phyloP scores from a whole-genome alignment of 495 filamentous ascomycete genomes.

The Neurospora sp. region DNA sequence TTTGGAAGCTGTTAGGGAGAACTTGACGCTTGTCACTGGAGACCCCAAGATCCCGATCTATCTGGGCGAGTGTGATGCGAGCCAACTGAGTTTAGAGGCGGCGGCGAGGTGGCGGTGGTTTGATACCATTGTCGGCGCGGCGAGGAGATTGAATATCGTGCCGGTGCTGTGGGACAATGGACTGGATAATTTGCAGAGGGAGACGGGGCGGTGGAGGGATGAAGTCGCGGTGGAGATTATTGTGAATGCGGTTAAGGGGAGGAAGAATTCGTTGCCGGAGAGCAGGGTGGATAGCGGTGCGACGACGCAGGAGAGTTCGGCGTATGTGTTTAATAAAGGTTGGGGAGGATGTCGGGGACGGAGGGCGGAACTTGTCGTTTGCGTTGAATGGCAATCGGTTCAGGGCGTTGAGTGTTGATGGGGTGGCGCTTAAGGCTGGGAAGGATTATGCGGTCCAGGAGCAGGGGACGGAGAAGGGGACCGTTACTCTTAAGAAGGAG shows the following conservation, averaged over 20 bases:
- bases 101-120: constrained; percentile 50
- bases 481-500: constrained; percentile 36
- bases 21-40: constrained; percentile 32
- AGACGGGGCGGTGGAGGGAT: constrained; percentile 40
- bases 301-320: constrained; percentile 36
- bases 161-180: constrained; percentile 53
- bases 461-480: constrained; percentile 18
- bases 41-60: constrained; percentile 33
- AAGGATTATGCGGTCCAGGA: constrained; percentile 38
- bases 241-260: constrained; percentile 31
- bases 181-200: constrained; percentile 36
- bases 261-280: constrained; percentile 42
- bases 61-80: constrained; percentile 50
- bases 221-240: constrained; percentile 36
- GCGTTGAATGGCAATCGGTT: constrained; percentile 47
- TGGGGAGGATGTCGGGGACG: constrained; percentile 31
- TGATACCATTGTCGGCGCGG: constrained; percentile 42
- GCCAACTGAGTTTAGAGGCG: constrained; percentile 37
- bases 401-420: constrained; percentile 30
- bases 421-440: constrained; percentile 19
- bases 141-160: constrained; percentile 34
- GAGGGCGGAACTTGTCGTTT: constrained; percentile 29
- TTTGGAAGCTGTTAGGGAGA: constrained; percentile 39
- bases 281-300: constrained; percentile 40
- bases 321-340: constrained; percentile 47